Evolutionary conservation across 164 flowering plant genomes (phyloP).

Genomic region (Brasenia schreberi): DNA sequence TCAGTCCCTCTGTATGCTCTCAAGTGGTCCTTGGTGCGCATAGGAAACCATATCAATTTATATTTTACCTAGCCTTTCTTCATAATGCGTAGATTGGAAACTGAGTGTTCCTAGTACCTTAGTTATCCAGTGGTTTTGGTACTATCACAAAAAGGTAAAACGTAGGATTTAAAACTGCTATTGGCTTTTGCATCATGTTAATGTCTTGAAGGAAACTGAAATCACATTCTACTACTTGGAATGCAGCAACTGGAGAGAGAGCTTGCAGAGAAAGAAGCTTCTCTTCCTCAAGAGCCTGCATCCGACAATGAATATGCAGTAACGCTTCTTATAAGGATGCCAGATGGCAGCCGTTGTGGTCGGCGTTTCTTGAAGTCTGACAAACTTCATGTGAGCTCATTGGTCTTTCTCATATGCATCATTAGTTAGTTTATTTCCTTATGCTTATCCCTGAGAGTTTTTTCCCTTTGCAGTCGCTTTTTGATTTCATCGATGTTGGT

Average conservation of each 20-base stretch:
- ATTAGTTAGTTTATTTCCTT: not conserved
- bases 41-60: too few relatives aligned
- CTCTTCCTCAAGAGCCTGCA: slow-evolving; percentile 77
- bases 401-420: not conserved
- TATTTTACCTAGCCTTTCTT: too few relatives aligned
- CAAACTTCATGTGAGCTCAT: slow-evolving; percentile 7
- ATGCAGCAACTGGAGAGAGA: slow-evolving; percentile 69
- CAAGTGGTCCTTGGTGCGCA: too few relatives aligned
- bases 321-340: slow-evolving; percentile 80
- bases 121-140: too few relatives aligned
- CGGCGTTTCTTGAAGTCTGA: slow-evolving; percentile 79
- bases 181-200: too few relatives aligned
- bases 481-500: slow-evolving; percentile 81
- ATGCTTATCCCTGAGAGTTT: not conserved
- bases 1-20: too few relatives aligned
- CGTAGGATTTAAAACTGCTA: too few relatives aligned
- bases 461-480: slow-evolving; percentile 53
- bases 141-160: too few relatives aligned
- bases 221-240: not conserved
- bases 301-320: slow-evolving; percentile 68
- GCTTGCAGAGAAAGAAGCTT: slow-evolving; percentile 72
- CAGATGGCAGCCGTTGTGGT: slow-evolving; percentile 87
- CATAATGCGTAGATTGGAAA: too few relatives aligned
- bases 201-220: too few relatives aligned
- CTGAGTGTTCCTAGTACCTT: too few relatives aligned